These are phyloP conservation scores for Herpetomonas tarakana DNA, from an alignment of 208 protist genomes.

Conservation along the genomic window DNA sequence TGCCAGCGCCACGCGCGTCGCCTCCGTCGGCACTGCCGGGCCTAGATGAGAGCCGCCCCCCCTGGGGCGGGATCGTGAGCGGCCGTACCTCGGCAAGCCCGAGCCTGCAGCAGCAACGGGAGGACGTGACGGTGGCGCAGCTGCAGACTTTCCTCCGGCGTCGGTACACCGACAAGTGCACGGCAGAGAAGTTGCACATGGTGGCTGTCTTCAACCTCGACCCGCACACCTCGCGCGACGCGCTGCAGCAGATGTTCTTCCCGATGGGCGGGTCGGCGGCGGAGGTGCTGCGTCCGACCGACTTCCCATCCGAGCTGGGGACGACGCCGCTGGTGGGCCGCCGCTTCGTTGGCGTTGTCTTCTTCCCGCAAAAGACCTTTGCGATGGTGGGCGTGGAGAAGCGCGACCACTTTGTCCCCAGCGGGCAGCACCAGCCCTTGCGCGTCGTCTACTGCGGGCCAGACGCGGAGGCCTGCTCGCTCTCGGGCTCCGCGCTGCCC, in stretches of 20 bases:
- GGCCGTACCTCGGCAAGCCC: constrained; percentile 2
- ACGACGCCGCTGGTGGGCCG: constrained; percentile 12
- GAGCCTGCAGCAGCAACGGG: background rate
- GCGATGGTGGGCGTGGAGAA: constrained; percentile 79
- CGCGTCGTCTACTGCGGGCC: constrained; percentile 67
- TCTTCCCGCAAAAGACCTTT: constrained; percentile 62
- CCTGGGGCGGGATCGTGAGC: background rate
- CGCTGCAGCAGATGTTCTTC: constrained; percentile 72
- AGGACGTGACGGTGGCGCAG: constrained; percentile 14
- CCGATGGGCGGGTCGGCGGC: constrained; percentile 59
- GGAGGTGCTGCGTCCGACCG: constrained; percentile 38
- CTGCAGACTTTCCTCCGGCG: constrained; percentile 35
- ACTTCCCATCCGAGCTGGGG: constrained; percentile 26
- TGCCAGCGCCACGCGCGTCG: constrained; percentile 15
- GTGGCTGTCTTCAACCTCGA: constrained; percentile 78
- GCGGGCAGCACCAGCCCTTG: constrained; percentile 72
- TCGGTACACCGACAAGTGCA: constrained; percentile 31
- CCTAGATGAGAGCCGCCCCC: background rate
- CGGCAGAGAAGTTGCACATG: constrained; percentile 40
- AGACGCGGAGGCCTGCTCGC: constrained; percentile 18
- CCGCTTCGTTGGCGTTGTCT: constrained; percentile 67
- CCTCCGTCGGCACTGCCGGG: background rate
- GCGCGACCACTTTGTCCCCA: constrained; percentile 76
- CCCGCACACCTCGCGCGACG: constrained; percentile 48
- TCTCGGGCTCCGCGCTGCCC: constrained; percentile 8